Evolutionary conservation across 2,329 filamentous ascomycete genomes (phyloP), one percentile per base, ranked within the genome.

Genomic region (Cytospora piceicola): DNA sequence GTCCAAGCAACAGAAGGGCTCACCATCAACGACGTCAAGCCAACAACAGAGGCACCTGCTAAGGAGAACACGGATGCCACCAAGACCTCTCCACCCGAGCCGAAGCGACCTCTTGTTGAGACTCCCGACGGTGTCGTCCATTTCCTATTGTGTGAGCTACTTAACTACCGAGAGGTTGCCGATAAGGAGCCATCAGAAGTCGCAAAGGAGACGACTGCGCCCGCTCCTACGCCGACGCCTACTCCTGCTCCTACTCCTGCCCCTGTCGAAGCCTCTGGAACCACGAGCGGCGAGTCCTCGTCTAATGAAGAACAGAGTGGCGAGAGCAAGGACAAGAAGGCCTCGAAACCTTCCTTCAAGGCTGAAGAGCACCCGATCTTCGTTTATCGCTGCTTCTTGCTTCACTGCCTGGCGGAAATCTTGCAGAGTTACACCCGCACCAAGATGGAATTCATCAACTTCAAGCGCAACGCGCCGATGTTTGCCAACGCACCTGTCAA

Each of bases 401-500:
- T 99, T 36, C 93, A 95, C 74, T 97, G 94, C 73, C 81, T 99
- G 49, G 90, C 93, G 0, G 95, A 99, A 77, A 85, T 99, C 17
- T 82, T 99, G 17, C 89, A 91, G 65, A 96, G 91, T 73, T 99
- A 98, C 79, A 97, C 93, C 71, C 89, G 93, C 62, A 92, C 93
- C 11, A 99, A 99, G 82, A 88, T 99, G 53, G 96, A 99, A 75
- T 98, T 99, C 75, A 97, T 99, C 81, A 98, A 97, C 77, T 99
- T 97, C 80, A 98, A 96, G 70, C 90, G 94, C 67, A 97, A 94
- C 74, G 90, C 92, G 8, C 92, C 94, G 56, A 85, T 93, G 54
- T 90, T 92, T 71, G 90, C 90, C 14, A 89, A 88, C 62, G 98
- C 95, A 1, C 95, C 95, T 6, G 94, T 96, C 20, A 98, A 98